Evolutionary conservation across 305 asterid species (phyloP).

Genomic region (Coffea humblotiana): DNA sequence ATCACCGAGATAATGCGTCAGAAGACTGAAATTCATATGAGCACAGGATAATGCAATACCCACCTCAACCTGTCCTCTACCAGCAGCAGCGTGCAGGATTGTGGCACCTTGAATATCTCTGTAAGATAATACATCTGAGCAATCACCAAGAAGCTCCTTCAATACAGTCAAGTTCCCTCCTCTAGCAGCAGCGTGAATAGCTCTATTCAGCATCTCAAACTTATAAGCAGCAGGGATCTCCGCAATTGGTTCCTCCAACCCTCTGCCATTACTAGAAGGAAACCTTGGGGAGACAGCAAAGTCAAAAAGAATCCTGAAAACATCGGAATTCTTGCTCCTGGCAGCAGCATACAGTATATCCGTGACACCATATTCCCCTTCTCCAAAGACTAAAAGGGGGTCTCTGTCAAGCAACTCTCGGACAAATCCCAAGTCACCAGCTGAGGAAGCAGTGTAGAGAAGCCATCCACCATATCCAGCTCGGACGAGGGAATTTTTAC

Average conservation of each 20-base stretch:
- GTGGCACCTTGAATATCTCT: slow-evolving; percentile 77
- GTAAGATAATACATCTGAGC: slow-evolving; percentile 57
- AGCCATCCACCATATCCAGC: slow-evolving; percentile 98
- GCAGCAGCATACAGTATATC: slow-evolving; percentile 89
- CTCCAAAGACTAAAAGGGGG: slow-evolving; percentile 90
- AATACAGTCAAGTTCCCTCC: slow-evolving; percentile 75
- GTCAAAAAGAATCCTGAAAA: slow-evolving; percentile 62
- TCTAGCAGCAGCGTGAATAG: slow-evolving; percentile 90
- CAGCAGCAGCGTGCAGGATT: slow-evolving; percentile 87
- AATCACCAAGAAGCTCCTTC: slow-evolving; percentile 67
- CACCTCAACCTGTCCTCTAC: slow-evolving; percentile 87
- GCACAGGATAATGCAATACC: slow-evolving; percentile 10
- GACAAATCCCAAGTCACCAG: slow-evolving; percentile 76
- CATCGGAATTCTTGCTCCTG: slow-evolving; percentile 62
- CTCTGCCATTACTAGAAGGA: slow-evolving; percentile 28
- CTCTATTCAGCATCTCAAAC: slow-evolving; percentile 80
- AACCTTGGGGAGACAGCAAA: slow-evolving; percentile 73
- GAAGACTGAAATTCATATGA: background rate
- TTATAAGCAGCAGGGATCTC: slow-evolving; percentile 71
- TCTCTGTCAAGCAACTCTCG: slow-evolving; percentile 65
- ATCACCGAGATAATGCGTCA: background rate
- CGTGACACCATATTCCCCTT: slow-evolving; percentile 94
- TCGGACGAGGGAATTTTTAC: slow-evolving; percentile 61
- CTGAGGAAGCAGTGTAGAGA: slow-evolving; percentile 88
- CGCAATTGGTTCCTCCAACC: slow-evolving; percentile 42